Evolutionary conservation across 169 alveolate genomes (phyloP).

Genomic region (Cryptosporidium viatorum): DNA sequence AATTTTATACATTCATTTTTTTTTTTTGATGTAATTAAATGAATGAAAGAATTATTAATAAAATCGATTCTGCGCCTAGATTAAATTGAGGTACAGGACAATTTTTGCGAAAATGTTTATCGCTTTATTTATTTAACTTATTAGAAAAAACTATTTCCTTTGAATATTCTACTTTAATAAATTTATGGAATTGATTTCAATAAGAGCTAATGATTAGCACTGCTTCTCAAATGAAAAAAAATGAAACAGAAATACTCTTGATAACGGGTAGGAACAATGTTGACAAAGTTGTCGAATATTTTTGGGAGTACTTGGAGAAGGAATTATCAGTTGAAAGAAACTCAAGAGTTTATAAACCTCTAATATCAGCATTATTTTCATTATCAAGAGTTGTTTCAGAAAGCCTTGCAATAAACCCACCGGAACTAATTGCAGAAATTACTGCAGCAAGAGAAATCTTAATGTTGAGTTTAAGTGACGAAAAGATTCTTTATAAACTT

Average conservation of each 20-base stretch:
- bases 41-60: background rate
- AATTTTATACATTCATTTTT: background rate
- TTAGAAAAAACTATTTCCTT: background rate
- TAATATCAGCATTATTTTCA: conserved; percentile 26
- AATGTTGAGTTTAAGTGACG: conserved; percentile 40
- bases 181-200: background rate
- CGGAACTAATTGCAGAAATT: conserved; percentile 49
- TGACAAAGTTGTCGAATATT: conserved; percentile 43
- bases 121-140: background rate
- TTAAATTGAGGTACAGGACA: background rate
- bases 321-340: background rate
- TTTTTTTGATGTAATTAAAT: background rate
- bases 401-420: conserved; percentile 28
- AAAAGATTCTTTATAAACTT: background rate
- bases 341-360: background rate
- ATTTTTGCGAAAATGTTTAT: background rate
- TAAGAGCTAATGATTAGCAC: background rate
- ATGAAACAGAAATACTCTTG: background rate
- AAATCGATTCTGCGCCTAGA: conserved; percentile 21
- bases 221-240: background rate
- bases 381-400: conserved; percentile 47
- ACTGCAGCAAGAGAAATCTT: conserved; percentile 40
- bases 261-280: conserved; percentile 57
- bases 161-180: background rate
- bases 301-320: conserved; percentile 20